Percentiles rank a stretch among this genome's conserved stretches.
phyloP scores from a whole-genome alignment of 257 asterid species.

The Linderniella brevidens region DNA sequence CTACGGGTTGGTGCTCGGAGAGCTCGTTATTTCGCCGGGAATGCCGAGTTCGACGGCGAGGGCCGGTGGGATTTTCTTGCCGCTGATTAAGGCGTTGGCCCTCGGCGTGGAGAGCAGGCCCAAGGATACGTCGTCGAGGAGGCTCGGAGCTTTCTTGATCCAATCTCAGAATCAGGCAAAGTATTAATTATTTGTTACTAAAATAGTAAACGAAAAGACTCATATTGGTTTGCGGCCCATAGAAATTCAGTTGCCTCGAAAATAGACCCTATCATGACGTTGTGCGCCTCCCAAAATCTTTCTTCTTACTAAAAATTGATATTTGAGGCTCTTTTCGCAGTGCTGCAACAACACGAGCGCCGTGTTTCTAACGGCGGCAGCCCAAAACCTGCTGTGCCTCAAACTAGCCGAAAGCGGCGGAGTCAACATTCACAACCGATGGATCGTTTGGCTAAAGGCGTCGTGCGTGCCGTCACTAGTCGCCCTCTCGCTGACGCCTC shows the following conservation, averaged over 20 bases:
- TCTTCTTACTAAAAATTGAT: no score
- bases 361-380: slow-evolving; percentile 74
- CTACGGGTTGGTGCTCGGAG: slow-evolving; percentile 75
- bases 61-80: slow-evolving; percentile 92
- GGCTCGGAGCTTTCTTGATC: slow-evolving; percentile 69
- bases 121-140: slow-evolving; percentile 54
- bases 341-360: slow-evolving; percentile 53
- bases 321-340: no score
- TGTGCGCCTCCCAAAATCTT: no score
- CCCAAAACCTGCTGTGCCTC: slow-evolving; percentile 61
- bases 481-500: slow-evolving; percentile 36
- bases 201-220: no score
- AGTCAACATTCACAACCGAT: slow-evolving; percentile 35
- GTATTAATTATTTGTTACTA: slow-evolving; percentile 3
- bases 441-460: slow-evolving; percentile 68
- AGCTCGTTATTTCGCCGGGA: slow-evolving; percentile 90
- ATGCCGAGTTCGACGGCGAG: slow-evolving; percentile 99
- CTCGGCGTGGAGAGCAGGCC: slow-evolving; percentile 81
- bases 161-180: slow-evolving; percentile 87
- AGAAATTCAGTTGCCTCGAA: neutral
- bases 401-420: slow-evolving; percentile 67
- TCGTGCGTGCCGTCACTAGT: slow-evolving; percentile 36
- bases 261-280: neutral
- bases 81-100: slow-evolving; percentile 72
- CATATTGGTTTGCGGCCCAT: slow-evolving; percentile 3